Percentiles rank a stretch among this genome's conserved stretches.
Evolutionary conservation across 1,284 basidiomycete genomes (phyloP).

Genomic region (Irpex lacteus): DNA sequence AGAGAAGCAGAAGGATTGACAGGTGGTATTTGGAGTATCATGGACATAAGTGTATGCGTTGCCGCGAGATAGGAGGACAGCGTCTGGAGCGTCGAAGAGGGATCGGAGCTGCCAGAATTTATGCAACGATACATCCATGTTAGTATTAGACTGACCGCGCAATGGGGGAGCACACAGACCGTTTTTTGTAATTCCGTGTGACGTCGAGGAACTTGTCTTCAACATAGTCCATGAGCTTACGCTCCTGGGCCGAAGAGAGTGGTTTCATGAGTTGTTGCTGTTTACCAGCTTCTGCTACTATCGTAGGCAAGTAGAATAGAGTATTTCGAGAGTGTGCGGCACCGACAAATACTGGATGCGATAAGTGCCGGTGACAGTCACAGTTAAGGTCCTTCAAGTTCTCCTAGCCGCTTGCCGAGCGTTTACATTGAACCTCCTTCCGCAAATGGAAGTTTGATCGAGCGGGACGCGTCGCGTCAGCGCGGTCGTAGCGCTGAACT

Average conservation of each 20-base stretch:
- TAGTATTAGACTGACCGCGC: background rate
- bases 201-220: conserved; percentile 63
- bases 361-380: background rate
- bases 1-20: conserved; percentile 63
- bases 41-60: conserved; percentile 49
- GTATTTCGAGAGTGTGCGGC: too few species aligned
- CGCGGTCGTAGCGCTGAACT: background rate
- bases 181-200: conserved; percentile 67
- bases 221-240: conserved; percentile 57
- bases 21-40: conserved; percentile 71
- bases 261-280: background rate
- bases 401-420: background rate
- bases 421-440: background rate
- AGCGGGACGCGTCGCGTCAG: background rate
- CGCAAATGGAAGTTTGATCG: background rate
- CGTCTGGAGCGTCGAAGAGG: conserved; percentile 51
- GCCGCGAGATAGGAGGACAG: conserved; percentile 55
- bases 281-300: background rate
- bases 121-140: too few species aligned
- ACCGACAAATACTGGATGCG: background rate
- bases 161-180: conserved; percentile 39
- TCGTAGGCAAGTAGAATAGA: too few species aligned
- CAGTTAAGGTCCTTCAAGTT: too few species aligned
- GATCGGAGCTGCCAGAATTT: conserved; percentile 42
- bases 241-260: conserved; percentile 45